A percentile compares a stretch with the other conserved stretches of the same genome.
Conservation (phyloP, 2,329 filamentous ascomycete species). For the Camptophora hylomeconis region DNA sequence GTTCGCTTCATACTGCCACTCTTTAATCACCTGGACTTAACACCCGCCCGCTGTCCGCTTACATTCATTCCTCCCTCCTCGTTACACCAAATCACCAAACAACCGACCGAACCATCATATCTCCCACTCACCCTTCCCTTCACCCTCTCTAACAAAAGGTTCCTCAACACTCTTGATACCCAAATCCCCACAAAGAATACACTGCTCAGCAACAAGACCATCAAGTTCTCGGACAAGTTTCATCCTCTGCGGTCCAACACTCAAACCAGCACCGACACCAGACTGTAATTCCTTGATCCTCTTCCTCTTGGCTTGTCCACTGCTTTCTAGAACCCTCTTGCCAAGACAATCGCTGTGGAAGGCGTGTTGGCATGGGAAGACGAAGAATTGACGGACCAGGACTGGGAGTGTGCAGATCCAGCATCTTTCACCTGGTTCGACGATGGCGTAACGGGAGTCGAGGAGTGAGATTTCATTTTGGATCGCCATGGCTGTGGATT, state of each 20-base stretch:
- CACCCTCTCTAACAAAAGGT: slow-evolving; percentile 65
- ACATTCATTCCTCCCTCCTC: too few relatives aligned
- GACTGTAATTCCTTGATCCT: slow-evolving; percentile 76
- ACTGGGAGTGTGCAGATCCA: slow-evolving; percentile 78
- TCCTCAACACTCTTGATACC: slow-evolving; percentile 91
- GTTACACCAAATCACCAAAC: background rate
- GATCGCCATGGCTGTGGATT: slow-evolving; percentile 79
- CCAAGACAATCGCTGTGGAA: slow-evolving; percentile 95
- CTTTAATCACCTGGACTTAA: too few relatives aligned
- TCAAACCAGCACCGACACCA: slow-evolving; percentile 64
- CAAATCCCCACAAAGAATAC: slow-evolving; percentile 86
- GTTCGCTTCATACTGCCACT: too few relatives aligned
- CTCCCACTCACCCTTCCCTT: slow-evolving; percentile 71
- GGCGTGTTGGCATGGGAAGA: slow-evolving; percentile 95
- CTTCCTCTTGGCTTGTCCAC: slow-evolving; percentile 60
- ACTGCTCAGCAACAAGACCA: slow-evolving; percentile 77
- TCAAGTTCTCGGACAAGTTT: slow-evolving; percentile 80
- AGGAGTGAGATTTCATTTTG: slow-evolving; percentile 76
- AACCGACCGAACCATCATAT: slow-evolving; percentile 34
- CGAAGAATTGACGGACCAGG: slow-evolving; percentile 86
- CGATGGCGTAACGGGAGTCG: slow-evolving; percentile 84
- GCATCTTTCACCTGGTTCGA: slow-evolving; percentile 90
- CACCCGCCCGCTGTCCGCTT: too few relatives aligned
- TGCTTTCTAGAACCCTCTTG: slow-evolving; percentile 69
- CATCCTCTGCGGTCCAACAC: slow-evolving; percentile 60